Evolutionary conservation across 371 early-diverging fungal species (phyloP), one percentile per base, ranked within the genome.

Genomic region (Fennellomyces sp.): DNA sequence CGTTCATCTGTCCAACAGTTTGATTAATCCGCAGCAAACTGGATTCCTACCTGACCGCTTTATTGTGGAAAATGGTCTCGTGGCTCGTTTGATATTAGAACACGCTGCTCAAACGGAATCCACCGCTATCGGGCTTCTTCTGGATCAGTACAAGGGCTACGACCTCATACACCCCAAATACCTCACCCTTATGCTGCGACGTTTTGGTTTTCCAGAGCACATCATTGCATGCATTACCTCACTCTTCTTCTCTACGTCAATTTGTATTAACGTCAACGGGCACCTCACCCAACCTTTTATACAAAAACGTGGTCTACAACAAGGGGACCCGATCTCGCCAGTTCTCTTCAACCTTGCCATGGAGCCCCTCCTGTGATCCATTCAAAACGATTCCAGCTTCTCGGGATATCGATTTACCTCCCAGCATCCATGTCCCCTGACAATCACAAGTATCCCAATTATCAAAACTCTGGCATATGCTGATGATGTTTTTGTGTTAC

Each of bases 331-430:
- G 1, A 50, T 73, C n/a, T 60, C 63, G 0, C 69, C 68, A 0
- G 23, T 63, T 1, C 56, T 73, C 6, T 73, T 69, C 50, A 73
- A 67, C 31, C 45, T 73, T 2, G 74, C 66, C 17, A 56, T 69
- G 15, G 68, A 69, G 39, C 74, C 72, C 2, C 63, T 0, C 5
- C 52, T 2, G 42, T 73, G 27, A 17, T 48, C 0, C 2, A 3
- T 10, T n/a, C 45, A 12, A 21, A 48, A 19, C 12, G 0, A 13
- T 64, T 15, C 0, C 30, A 10, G n/a, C 35, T n/a, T 2, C 30
- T 19, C 48, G n/a, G n/a, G n/a, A n/a, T n/a, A n/a, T n/a, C n/a
- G n/a, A n/a, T n/a, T n/a, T n/a, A n/a, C n/a, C n/a, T n/a, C n/a
- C n/a, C n/a, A n/a, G n/a, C n/a, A n/a, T n/a, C n/a, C n/a, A n/a